Percentiles rank a stretch among this genome's conserved stretches.
phyloP scores from a whole-genome alignment of 2,329 filamentous ascomycete genomes.

The Epichloe gansuensis region DNA sequence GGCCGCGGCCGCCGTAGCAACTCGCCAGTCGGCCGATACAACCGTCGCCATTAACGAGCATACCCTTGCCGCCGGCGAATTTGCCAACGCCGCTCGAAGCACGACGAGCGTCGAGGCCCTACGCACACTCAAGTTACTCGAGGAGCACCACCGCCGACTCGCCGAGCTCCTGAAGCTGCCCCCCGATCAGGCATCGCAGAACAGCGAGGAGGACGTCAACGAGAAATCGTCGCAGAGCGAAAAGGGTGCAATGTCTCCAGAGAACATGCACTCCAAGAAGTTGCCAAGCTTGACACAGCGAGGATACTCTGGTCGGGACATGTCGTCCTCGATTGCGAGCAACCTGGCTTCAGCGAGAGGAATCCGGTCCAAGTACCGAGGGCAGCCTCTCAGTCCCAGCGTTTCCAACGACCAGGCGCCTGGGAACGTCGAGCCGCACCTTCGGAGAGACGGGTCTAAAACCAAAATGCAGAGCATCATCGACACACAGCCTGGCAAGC shows the following conservation, averaged over 20 bases:
- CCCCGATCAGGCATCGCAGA: slow-evolving; percentile 26
- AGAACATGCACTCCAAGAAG: slow-evolving; percentile 7
- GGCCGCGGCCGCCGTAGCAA: slow-evolving; percentile 67
- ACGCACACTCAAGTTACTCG: slow-evolving; percentile 71
- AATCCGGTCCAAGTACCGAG: slow-evolving; percentile 52
- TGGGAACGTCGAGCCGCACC: slow-evolving; percentile 50
- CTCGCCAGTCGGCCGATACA: slow-evolving; percentile 61
- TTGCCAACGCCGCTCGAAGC: slow-evolving; percentile 64
- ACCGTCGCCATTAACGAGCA: slow-evolving; percentile 79
- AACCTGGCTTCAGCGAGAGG: slow-evolving; percentile 78
- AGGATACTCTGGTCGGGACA: slow-evolving; percentile 49
- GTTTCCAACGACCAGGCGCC: slow-evolving; percentile 62
- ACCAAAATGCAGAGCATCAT: slow-evolving; percentile 44
- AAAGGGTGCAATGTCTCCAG: slow-evolving; percentile 11
- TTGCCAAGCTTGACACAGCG: slow-evolving; percentile 25
- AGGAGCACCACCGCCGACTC: slow-evolving; percentile 75
- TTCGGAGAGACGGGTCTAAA: slow-evolving; percentile 35
- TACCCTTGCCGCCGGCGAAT: slow-evolving; percentile 76
- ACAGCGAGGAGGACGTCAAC: slow-evolving; percentile 11
- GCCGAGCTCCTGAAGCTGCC: slow-evolving; percentile 69
- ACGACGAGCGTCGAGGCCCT: slow-evolving; percentile 62
- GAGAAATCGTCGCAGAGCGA: slow-evolving; percentile 13
- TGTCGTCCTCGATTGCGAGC: slow-evolving; percentile 73
- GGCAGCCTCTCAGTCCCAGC: slow-evolving; percentile 57
- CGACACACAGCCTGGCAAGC: slow-evolving; percentile 37